Percentiles rank a stretch among this genome's conserved stretches.
phyloP scores from a whole-genome alignment of 805 yeast species.

The Brettanomyces nanus region DNA sequence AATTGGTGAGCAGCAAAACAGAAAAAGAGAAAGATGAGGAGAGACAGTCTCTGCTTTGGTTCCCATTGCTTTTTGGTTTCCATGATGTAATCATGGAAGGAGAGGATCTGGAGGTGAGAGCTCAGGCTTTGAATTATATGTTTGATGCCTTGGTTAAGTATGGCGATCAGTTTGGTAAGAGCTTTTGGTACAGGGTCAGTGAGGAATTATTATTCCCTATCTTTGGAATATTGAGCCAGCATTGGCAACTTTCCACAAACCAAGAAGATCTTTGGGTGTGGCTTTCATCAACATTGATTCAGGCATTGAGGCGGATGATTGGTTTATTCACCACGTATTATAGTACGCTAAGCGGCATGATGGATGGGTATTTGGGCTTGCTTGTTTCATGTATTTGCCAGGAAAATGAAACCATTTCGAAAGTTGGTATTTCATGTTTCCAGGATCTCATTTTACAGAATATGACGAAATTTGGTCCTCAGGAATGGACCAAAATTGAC shows the following conservation, averaged over 20 bases:
- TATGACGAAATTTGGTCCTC: constrained; percentile 47
- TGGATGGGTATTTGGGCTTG: constrained; percentile 71
- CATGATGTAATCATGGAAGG: constrained; percentile 90
- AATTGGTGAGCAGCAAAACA: constrained; percentile 38
- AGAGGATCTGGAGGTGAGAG: constrained; percentile 88
- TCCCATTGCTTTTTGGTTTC: constrained; percentile 78
- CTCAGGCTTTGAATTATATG: constrained; percentile 73
- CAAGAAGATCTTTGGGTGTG: constrained; percentile 84
- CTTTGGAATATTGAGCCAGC: constrained; percentile 67
- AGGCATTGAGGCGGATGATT: constrained; percentile 85
- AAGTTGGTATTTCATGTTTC: constrained; percentile 88
- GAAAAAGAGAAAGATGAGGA: constrained; percentile 22
- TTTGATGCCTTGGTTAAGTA: constrained; percentile 74
- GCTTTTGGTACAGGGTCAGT: constrained; percentile 80
- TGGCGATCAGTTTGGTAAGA: constrained; percentile 67
- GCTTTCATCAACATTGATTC: constrained; percentile 93
- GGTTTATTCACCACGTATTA: constrained; percentile 78
- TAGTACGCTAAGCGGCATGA: constrained; percentile 60
- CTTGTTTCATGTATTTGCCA: constrained; percentile 88
- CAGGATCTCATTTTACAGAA: constrained; percentile 75
- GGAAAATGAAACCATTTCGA: constrained; percentile 92
- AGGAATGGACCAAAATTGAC: constrained; percentile 71
- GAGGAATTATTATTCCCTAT: constrained; percentile 80
- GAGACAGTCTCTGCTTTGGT: constrained; percentile 58
- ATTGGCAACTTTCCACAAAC: constrained; percentile 66